Conservation (phyloP, 2,329 filamentous ascomycete species). For the Rhynchosporium agropyri region DNA sequence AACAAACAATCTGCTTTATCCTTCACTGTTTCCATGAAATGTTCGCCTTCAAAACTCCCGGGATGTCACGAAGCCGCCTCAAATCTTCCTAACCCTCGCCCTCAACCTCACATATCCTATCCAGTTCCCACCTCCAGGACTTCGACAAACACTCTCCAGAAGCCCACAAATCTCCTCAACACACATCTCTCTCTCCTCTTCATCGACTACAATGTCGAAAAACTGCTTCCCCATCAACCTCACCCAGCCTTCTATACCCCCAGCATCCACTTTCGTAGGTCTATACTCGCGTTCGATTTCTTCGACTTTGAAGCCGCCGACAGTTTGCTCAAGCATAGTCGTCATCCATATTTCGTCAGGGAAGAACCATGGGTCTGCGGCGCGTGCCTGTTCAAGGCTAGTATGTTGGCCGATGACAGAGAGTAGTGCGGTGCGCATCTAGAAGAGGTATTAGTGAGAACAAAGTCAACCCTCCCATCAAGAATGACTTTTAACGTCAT, state of each 20-base stretch:
- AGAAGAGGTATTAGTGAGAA: too few species aligned
- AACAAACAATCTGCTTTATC: background rate
- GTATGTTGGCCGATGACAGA: slow-evolving; percentile 55
- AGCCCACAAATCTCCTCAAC: slow-evolving; percentile 58
- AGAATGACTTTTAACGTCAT: too few species aligned
- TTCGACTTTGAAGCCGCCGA: slow-evolving; percentile 46
- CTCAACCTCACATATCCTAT: slow-evolving; percentile 59
- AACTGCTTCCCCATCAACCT: slow-evolving; percentile 63
- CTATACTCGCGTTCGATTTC: slow-evolving; percentile 64
- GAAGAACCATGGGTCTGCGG: slow-evolving; percentile 71
- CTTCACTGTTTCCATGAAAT: background rate
- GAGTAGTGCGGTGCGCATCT: slow-evolving; percentile 58
- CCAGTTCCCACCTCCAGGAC: slow-evolving; percentile 60
- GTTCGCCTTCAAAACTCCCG: too few species aligned
- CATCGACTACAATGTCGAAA: slow-evolving; percentile 55
- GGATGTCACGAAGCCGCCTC: background rate
- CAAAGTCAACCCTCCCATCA: too few species aligned
- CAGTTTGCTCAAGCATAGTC: slow-evolving; percentile 46
- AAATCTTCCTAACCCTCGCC: slow-evolving; percentile 48
- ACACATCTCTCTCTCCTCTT: slow-evolving; percentile 52
- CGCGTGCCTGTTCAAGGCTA: slow-evolving; percentile 51
- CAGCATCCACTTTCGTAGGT: slow-evolving; percentile 60
- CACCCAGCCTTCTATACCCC: slow-evolving; percentile 68
- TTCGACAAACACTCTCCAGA: slow-evolving; percentile 56
- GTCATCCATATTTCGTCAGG: slow-evolving; percentile 64